Evolutionary conservation across 148 eudicot species (phyloP).

Genomic region (Oxyria digyna): DNA sequence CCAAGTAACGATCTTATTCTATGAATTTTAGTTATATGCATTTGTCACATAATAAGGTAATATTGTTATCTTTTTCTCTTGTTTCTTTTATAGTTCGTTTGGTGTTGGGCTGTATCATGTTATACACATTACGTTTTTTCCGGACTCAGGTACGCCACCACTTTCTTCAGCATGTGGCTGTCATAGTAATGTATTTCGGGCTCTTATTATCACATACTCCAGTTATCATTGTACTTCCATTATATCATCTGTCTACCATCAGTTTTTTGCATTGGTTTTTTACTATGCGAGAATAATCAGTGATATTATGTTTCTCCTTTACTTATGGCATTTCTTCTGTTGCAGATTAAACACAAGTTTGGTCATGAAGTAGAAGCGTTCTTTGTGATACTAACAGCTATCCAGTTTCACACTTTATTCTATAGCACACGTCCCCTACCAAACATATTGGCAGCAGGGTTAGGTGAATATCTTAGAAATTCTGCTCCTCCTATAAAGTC

Average conservation of each 20-base stretch:
- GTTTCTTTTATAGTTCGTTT: conserved; percentile 48
- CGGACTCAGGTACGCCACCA: conserved; percentile 54
- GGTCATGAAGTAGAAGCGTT: conserved; percentile 87
- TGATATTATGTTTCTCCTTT: no score
- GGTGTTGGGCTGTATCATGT: conserved; percentile 61
- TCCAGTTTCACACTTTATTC: conserved; percentile 86
- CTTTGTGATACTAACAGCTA: conserved; percentile 59
- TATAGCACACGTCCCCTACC: conserved; percentile 97
- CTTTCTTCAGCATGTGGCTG: not conserved
- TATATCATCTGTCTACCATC: not conserved
- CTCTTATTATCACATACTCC: not conserved
- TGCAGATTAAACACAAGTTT: conserved; percentile 76
- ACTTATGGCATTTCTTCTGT: not conserved
- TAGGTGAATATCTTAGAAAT: conserved; percentile 45
- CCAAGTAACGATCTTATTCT: not conserved
- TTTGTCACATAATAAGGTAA: not conserved
- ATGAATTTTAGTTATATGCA: not conserved
- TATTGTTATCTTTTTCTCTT: not conserved
- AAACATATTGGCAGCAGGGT: conserved; percentile 70
- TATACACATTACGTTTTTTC: conserved; percentile 60
- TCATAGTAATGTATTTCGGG: not conserved
- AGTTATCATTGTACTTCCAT: not conserved
- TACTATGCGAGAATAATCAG: not conserved
- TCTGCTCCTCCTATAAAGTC: not conserved
- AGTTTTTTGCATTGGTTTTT: not conserved